phyloP scores from a whole-genome alignment of 768 basidiomycete species.

The Boletus insuetus region DNA sequence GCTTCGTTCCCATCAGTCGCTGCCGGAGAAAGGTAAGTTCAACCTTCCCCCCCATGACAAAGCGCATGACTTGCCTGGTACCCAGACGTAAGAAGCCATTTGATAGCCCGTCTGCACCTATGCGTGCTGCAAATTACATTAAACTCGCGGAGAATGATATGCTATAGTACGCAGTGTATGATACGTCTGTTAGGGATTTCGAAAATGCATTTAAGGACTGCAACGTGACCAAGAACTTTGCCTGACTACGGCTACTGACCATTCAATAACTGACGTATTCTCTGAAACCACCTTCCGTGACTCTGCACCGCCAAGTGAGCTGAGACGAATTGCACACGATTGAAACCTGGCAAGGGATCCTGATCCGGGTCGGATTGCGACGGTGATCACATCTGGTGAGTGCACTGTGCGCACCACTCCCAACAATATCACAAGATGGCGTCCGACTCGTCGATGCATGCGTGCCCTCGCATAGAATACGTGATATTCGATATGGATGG shows the following conservation, averaged over 20 bases:
- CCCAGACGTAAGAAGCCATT: constrained; percentile 71
- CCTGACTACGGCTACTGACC: too few relatives aligned
- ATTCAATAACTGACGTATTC: too few relatives aligned
- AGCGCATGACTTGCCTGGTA: constrained; percentile 9
- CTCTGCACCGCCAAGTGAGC: too few relatives aligned
- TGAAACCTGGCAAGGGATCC: too few relatives aligned
- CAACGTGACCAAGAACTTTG: too few relatives aligned
- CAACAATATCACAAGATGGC: constrained; percentile 7
- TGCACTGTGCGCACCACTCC: too few relatives aligned
- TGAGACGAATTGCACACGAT: too few relatives aligned
- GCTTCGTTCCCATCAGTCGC: constrained; percentile 94
- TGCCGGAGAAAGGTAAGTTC: constrained; percentile 85
- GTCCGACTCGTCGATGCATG: constrained; percentile 1
- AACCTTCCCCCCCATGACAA: background rate
- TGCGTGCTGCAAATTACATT: constrained; percentile 67
- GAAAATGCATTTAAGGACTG: too few relatives aligned
- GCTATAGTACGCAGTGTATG: constrained; percentile 15
- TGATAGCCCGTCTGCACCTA: constrained; percentile 78
- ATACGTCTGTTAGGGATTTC: background rate
- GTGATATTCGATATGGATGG: constrained; percentile 78
- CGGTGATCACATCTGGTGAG: too few relatives aligned
- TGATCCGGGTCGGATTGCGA: too few relatives aligned
- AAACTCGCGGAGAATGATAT: constrained; percentile 63
- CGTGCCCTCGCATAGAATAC: constrained; percentile 44
- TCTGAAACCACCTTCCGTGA: too few relatives aligned